Evolutionary conservation across 192 early-diverging fungal species (phyloP).

Genomic region (Dispira simplex): DNA sequence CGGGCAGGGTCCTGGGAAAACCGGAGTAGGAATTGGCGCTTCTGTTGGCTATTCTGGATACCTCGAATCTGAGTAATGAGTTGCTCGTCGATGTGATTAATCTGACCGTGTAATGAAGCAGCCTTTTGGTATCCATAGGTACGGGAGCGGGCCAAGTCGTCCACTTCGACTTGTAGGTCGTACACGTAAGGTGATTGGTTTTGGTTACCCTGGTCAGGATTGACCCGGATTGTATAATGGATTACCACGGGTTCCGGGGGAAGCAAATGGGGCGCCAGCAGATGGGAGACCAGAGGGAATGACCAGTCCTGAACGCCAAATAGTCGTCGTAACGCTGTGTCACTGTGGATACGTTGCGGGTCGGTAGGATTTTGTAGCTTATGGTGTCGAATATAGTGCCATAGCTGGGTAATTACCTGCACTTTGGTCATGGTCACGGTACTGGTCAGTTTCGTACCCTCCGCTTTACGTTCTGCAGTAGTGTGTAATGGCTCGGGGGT

Average conservation of each 20-base stretch:
- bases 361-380: constrained; percentile 84
- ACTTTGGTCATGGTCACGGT: constrained; percentile 39
- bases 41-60: constrained; percentile 77
- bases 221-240: constrained; percentile 73
- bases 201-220: constrained; percentile 42
- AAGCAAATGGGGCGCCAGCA: constrained; percentile 54
- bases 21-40: constrained; percentile 82
- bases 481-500: constrained; percentile 13
- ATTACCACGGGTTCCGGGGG: constrained; percentile 79
- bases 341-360: constrained; percentile 72
- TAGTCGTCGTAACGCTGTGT: constrained; percentile 54
- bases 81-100: constrained; percentile 24
- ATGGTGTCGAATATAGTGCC: constrained; percentile 93
- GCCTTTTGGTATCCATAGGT: constrained; percentile 29
- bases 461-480: not conserved
- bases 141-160: constrained; percentile 49
- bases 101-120: constrained; percentile 32
- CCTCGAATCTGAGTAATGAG: constrained; percentile 65
- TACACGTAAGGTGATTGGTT: constrained; percentile 61
- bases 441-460: not conserved
- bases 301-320: constrained; percentile 46
- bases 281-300: constrained; percentile 70
- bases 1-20: constrained; percentile 76
- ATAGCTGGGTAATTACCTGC: constrained; percentile 70
- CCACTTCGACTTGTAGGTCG: constrained; percentile 85